Conservation (phyloP, 371 early-diverging fungal species). For the Lichtheimia corymbifera region DNA sequence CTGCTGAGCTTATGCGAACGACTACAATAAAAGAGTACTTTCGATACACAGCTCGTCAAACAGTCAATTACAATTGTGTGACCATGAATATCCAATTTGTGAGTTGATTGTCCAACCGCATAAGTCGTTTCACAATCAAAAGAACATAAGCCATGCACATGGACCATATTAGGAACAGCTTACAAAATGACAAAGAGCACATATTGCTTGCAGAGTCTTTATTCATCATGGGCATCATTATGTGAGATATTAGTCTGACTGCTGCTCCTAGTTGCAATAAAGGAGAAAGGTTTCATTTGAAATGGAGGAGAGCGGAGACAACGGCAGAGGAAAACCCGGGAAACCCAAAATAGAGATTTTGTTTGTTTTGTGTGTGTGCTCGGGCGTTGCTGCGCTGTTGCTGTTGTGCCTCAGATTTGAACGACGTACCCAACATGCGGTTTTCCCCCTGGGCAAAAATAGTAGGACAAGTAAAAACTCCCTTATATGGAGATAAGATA, state of each 20-base stretch:
- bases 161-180: slow-evolving; percentile 4
- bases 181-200: not conserved
- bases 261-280: not conserved
- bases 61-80: too few relatives aligned
- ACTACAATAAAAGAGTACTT: too few relatives aligned
- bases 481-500: slow-evolving; percentile 9
- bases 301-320: not conserved
- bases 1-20: too few relatives aligned
- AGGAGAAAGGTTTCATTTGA: not conserved
- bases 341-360: not conserved
- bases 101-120: too few relatives aligned
- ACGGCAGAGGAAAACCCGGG: slow-evolving; percentile 2
- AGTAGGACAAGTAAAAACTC: slow-evolving; percentile 5
- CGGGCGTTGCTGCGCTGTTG: too few relatives aligned
- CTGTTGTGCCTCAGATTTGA: too few relatives aligned
- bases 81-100: too few relatives aligned
- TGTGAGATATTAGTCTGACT: not conserved
- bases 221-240: not conserved
- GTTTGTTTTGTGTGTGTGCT: not conserved
- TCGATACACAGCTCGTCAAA: too few relatives aligned
- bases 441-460: slow-evolving; percentile 5
- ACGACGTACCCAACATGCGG: not conserved
- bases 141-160: slow-evolving; percentile 1
- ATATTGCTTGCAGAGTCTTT: not conserved
- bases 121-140: slow-evolving; percentile 7